Conservation (phyloP, 345 rosid genomes). For the Rhodamnia rubescens region DNA sequence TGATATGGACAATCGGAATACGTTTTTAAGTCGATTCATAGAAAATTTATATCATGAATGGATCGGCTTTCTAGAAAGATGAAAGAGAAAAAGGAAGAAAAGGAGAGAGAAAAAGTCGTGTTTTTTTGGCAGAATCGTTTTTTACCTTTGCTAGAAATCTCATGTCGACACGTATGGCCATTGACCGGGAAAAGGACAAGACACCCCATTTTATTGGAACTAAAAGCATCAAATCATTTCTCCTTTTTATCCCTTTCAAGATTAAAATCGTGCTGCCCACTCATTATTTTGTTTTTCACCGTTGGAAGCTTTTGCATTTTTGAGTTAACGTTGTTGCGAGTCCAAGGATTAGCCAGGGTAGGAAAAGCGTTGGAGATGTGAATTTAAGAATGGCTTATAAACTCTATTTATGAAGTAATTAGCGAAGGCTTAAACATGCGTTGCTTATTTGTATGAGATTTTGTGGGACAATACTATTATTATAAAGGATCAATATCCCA, state of each 20-base stretch:
- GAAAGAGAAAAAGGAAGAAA: background rate
- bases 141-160: background rate
- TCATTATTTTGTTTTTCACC: background rate
- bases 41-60: background rate
- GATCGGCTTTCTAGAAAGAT: background rate
- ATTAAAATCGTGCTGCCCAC: background rate
- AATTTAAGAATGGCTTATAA: background rate
- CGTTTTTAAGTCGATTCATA: background rate
- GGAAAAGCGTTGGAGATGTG: background rate
- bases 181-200: background rate
- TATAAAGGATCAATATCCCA: background rate
- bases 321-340: background rate
- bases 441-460: background rate
- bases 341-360: background rate
- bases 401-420: background rate
- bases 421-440: background rate
- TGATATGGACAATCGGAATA: background rate
- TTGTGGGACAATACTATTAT: background rate
- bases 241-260: background rate
- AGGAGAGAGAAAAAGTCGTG: background rate
- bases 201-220: slow-evolving; percentile 6
- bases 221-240: background rate
- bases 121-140: background rate
- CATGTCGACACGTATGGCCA: background rate
- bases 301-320: background rate